Percentiles rank a stretch among this genome's conserved stretches.
Conservation (phyloP, 768 basidiomycete species). For the Trametes gibbosa region DNA sequence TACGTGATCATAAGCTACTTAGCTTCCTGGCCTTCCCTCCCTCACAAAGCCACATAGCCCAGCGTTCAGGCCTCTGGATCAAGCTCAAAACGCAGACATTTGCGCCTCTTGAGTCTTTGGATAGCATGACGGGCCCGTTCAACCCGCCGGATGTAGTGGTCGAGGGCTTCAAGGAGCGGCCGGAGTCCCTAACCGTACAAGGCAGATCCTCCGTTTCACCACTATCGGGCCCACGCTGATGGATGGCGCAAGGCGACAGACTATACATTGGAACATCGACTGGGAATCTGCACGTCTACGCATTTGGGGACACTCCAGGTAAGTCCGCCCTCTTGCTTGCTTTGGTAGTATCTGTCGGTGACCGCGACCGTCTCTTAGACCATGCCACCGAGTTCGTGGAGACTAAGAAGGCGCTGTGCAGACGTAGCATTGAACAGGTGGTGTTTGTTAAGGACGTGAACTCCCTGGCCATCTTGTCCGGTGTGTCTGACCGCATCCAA, state of each 20-base stretch:
- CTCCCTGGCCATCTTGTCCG: conserved; percentile 80
- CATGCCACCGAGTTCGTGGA: conserved; percentile 48
- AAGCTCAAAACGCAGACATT: not conserved
- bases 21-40: not conserved
- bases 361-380: conserved; percentile 26
- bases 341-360: too few relatives aligned
- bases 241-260: conserved; percentile 40
- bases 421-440: conserved; percentile 82
- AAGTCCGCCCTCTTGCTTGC: conserved; percentile 21
- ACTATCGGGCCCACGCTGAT: not conserved
- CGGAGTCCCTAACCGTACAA: conserved; percentile 46
- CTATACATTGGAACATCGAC: conserved; percentile 62
- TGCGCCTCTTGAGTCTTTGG: not conserved
- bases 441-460: conserved; percentile 84
- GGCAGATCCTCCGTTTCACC: conserved; percentile 29
- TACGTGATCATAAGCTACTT: too few relatives aligned
- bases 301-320: conserved; percentile 41
- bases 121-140: conserved; percentile 28
- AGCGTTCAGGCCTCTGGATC: too few relatives aligned
- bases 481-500: conserved; percentile 42
- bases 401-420: conserved; percentile 60
- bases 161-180: conserved; percentile 46
- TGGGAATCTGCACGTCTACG: conserved; percentile 55
- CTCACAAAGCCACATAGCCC: too few relatives aligned
- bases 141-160: conserved; percentile 25